A percentile compares a stretch with the other conserved stretches of the same genome.
These are phyloP conservation scores for Aspergillus fructus DNA, from an alignment of 2,329 filamentous ascomycete genomes.

Conservation along the genomic window DNA sequence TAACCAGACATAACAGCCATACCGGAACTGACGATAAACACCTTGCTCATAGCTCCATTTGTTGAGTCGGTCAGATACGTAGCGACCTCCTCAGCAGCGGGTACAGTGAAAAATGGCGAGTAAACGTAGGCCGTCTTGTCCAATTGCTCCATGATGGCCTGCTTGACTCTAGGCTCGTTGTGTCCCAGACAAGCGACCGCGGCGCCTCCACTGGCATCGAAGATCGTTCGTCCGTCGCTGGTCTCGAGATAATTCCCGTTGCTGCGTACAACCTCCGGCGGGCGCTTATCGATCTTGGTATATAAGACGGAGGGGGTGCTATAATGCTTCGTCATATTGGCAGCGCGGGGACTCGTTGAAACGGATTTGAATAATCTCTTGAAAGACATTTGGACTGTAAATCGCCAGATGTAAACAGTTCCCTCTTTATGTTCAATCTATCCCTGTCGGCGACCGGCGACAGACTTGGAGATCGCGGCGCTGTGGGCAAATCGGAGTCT, in stretches of 20 bases:
- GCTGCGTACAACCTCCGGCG: constrained; percentile 24
- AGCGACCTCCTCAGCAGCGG: constrained; percentile 43
- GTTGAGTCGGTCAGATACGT: constrained; percentile 34
- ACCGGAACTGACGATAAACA: constrained; percentile 24
- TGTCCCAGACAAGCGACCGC: constrained; percentile 51
- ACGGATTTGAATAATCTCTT: too few relatives aligned
- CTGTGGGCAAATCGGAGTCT: background rate
- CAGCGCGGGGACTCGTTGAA: too few relatives aligned
- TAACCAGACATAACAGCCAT: background rate
- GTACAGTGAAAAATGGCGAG: constrained; percentile 45
- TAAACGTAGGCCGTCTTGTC: constrained; percentile 45
- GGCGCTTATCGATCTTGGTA: constrained; percentile 11
- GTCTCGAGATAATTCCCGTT: constrained; percentile 43
- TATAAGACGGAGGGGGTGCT: constrained; percentile 12
- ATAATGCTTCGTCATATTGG: too few relatives aligned
- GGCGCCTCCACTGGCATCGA: constrained; percentile 50
- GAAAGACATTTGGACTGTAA: too few relatives aligned
- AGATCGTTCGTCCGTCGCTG: constrained; percentile 42
- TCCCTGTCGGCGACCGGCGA: background rate
- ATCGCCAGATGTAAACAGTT: background rate
- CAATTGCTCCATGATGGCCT: constrained; percentile 45
- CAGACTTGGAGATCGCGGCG: background rate
- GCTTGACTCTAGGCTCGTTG: constrained; percentile 42
- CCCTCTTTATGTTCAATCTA: background rate
- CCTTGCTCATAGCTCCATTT: constrained; percentile 18